Base-by-base conservation (phyloP, 768 basidiomycete species). In the Termitomyces sp. region DNA sequence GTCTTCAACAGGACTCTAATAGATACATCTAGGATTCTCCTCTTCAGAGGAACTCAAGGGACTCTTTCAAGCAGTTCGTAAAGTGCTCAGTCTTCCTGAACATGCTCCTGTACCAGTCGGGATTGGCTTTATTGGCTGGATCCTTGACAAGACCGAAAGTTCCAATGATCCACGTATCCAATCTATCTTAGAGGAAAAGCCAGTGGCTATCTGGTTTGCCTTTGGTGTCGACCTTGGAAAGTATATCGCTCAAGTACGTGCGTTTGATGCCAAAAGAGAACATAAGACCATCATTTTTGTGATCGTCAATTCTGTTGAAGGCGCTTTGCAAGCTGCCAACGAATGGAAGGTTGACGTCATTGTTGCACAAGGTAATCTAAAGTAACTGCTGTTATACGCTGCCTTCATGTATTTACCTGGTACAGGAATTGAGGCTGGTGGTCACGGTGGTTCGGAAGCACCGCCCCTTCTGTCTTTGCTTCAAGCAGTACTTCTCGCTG, bases 181-280 rank as follows among this genome's bases (percentile, higher is more conserved):
- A 9, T 66, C 69, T 16, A 72, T 79, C 22, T 74, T 86, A 37
- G 78, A 76, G 46, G 71, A 75, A 55, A 67, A 70, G 2, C 79
- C 84, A 4, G 69, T 67, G 1, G 80, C 82, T 0, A 68, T 89
- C 44, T 88, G 85, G 85, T 73, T 89, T 37, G 77, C 84, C 0
- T 87, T 87, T 60, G 85, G 86, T 1, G 62, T 65, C 4, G 69
- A 82, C 62, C 65, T 84, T 9, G 70, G 72, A 13, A 68, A 74
- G 47, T 88, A 87, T 76, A 72, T 86, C 43, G 59, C 72, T 14
- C 73, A 77, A 55, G 73, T 86, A 41, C 80, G 79, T 42, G 67
- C 66, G 20, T 68, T 69, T 53, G 68, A 74, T 53, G 60, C 54
- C 0, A 69, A 73, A 27, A 74, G 82, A 44, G 63, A 67, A 1